Evolutionary conservation across 1,284 basidiomycete species (phyloP).

Genomic region (Moniliella sp.): DNA sequence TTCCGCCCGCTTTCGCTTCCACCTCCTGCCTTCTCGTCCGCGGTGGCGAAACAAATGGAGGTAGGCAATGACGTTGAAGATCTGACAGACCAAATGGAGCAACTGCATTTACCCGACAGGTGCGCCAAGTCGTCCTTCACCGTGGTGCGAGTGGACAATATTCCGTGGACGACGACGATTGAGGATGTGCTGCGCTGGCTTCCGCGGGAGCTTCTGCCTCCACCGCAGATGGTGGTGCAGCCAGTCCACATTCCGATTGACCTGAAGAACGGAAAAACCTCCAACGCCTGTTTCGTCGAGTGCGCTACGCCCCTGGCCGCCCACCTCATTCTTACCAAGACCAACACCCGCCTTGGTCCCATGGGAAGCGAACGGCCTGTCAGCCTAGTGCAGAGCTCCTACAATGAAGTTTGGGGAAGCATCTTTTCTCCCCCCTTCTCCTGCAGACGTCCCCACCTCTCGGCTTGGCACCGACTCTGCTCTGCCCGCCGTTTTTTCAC

Average conservation of each 20-base stretch:
- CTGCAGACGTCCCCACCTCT: background rate
- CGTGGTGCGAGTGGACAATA: constrained; percentile 4
- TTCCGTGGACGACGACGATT: constrained; percentile 4
- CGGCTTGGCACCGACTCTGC: too few species aligned
- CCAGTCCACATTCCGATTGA: constrained; percentile 5
- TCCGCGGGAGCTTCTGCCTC: constrained; percentile 1
- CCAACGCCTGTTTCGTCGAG: constrained; percentile 5
- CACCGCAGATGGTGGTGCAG: background rate
- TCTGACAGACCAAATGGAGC: too few species aligned
- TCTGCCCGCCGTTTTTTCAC: too few species aligned
- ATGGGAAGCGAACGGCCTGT: constrained; percentile 3
- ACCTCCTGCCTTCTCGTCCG: too few species aligned
- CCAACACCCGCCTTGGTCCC: constrained; percentile 5
- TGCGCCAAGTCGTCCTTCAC: too few species aligned
- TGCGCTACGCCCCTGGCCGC: constrained; percentile 1
- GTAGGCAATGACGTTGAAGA: too few species aligned
- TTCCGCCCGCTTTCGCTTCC: too few species aligned
- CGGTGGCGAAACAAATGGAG: too few species aligned
- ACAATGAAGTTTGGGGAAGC: constrained; percentile 1
- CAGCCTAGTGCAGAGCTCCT: constrained; percentile 1
- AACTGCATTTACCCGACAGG: too few species aligned
- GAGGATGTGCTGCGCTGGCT: constrained; percentile 4
- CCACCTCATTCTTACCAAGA: constrained; percentile 3
- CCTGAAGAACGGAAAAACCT: constrained; percentile 3
- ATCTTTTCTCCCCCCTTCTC: constrained; percentile 1